A percentile compares a stretch with the other conserved stretches of the same genome.
phyloP scores from a whole-genome alignment of 306 rosid genomes.

The Cucumis melo region DNA sequence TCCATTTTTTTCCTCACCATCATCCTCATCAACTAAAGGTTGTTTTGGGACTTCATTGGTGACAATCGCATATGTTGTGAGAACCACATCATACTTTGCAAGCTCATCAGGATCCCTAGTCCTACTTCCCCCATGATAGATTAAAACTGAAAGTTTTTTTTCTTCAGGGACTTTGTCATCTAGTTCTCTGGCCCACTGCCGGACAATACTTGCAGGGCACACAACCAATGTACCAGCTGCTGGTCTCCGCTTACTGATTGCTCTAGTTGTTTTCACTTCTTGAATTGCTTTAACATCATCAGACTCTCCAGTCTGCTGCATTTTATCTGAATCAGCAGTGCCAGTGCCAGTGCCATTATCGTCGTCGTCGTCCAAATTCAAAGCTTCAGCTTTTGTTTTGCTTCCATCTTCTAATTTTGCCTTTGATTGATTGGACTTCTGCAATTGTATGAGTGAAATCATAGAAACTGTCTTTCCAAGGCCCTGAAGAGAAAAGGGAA shows the following conservation, averaged over 20 bases:
- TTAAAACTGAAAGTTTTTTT: conserved; percentile 47
- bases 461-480: conserved; percentile 96
- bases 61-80: conserved; percentile 83
- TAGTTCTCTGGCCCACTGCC: conserved; percentile 95
- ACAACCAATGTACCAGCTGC: conserved; percentile 96
- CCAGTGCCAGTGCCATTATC: conserved; percentile 24
- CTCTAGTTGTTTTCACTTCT: conserved; percentile 42
- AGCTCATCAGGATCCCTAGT: conserved; percentile 73
- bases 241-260: conserved; percentile 60
- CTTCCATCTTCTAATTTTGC: conserved; percentile 38
- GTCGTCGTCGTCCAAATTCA: conserved; percentile 77
- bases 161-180: conserved; percentile 75
- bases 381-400: conserved; percentile 58
- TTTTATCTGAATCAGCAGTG: conserved; percentile 23
- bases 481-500: conserved; percentile 46
- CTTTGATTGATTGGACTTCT: conserved; percentile 46
- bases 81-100: conserved; percentile 79
- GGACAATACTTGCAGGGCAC: conserved; percentile 93
- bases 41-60: conserved; percentile 92
- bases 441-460: conserved; percentile 87
- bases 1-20: conserved; percentile 52
- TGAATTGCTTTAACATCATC: conserved; percentile 34
- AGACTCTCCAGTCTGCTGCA: conserved; percentile 28
- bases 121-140: conserved; percentile 90
- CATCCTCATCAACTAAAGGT: conserved; percentile 75